Evolutionary conservation across 306 rosid species (phyloP), one percentile per base, ranked within the genome.

Genomic region (Vigna nakashimae): DNA sequence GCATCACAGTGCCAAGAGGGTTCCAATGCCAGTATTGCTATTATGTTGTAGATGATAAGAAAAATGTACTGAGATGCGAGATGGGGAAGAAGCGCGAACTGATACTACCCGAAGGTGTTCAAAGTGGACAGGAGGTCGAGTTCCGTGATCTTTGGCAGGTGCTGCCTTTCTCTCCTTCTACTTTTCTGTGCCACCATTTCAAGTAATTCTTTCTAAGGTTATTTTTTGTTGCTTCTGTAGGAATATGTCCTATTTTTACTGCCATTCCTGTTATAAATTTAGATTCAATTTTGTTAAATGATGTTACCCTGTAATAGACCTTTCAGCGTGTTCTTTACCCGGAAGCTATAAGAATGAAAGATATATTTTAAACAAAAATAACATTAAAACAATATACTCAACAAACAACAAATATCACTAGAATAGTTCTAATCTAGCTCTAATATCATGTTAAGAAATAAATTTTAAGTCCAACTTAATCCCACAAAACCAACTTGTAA

Each of bases 111-210:
- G 87, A 84, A 75, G 85, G 89, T 56, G 79, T 92, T 78, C 88
- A 78, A 80, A 86, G 85, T 71, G 97, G 93, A 12, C 95, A 84
- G 71, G 80, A 81, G 75, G 71, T 95, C n/a, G 93, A 88, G 88
- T 82, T 91, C 36, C 91, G 78, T 73, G 98, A 92, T 84, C 93
- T 95, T 67, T 95, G 98, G 98, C 97, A 90, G 98, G 98, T 95
- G 79, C 70, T 77, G 26, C 59, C 78, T 69, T 58, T 73, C 22
- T 63, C 79, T 52, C 67, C 81, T 49, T 82, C 68, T 53, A 6
- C 51, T 16, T 22, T 67, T 64, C 42, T 72, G 4, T 30, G 69
- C 34, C 45, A 32, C 68, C 26, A 55, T 74, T 49, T 66, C 6
- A 18, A 22, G 46, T 56, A 51, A 17, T 77, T 57, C 26, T 60